Evolutionary conservation across 805 yeast species (phyloP).

Genomic region (Saturnispora kantuleensis): DNA sequence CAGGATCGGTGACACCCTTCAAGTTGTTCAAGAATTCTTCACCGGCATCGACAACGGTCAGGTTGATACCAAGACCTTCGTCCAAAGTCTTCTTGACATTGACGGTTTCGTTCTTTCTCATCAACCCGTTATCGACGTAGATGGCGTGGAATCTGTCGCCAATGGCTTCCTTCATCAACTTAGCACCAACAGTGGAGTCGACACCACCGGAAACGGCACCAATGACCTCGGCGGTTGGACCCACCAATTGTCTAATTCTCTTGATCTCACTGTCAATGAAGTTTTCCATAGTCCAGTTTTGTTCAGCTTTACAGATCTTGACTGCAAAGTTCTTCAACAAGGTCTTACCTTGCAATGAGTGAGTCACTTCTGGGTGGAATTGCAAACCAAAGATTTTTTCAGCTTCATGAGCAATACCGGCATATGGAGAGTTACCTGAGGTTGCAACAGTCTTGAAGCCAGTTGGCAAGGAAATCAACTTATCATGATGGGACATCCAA

Average conservation of each 20-base stretch:
- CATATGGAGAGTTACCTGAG: conserved; percentile 89
- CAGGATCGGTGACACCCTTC: conserved; percentile 95
- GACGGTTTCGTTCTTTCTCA: conserved; percentile 89
- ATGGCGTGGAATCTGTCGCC: conserved; percentile 99
- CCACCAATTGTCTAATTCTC: conserved; percentile 83
- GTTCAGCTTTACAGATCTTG: conserved; percentile 72
- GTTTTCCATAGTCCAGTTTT: conserved; percentile 97
- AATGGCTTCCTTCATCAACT: conserved; percentile 94
- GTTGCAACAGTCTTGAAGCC: conserved; percentile 86
- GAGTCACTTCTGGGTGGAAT: conserved; percentile 99
- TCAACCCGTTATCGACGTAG: conserved; percentile 94
- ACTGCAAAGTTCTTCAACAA: conserved; percentile 89
- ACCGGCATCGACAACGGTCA: conserved; percentile 89
- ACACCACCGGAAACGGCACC: conserved; percentile 99
- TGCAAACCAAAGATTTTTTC: conserved; percentile 87
- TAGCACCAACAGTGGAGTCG: conserved; percentile 98
- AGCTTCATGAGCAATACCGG: conserved; percentile 74
- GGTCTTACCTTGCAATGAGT: conserved; percentile 82
- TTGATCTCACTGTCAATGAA: conserved; percentile 94
- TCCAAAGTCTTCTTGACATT: conserved; percentile 81
- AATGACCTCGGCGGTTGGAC: conserved; percentile 96
- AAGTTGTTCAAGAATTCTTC: conserved; percentile 80
- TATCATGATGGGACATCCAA: conserved; percentile 99
- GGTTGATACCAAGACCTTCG: conserved; percentile 88
- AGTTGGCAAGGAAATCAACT: conserved; percentile 78